These are phyloP conservation scores for Colletotrichum zoysiae DNA, from an alignment of 2,329 filamentous ascomycete genomes.

Conservation along the genomic window DNA sequence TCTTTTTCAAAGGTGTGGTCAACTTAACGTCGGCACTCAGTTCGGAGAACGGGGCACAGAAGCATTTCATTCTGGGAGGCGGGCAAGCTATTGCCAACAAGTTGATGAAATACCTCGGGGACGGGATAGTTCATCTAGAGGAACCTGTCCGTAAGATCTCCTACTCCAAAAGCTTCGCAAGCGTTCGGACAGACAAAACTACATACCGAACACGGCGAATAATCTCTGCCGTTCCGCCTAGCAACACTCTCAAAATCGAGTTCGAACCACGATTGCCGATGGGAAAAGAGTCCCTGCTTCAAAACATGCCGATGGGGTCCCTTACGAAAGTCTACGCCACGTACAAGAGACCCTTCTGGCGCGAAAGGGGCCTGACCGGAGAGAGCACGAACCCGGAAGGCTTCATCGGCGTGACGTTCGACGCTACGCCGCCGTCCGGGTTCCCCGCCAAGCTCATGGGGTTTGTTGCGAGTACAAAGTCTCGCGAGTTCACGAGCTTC, in stretches of 20 bases:
- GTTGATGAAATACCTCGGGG: constrained; percentile 22
- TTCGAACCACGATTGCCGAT: constrained; percentile 39
- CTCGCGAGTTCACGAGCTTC: constrained; percentile 35
- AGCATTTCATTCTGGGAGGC: constrained; percentile 35
- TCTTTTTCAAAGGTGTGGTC: constrained; percentile 32
- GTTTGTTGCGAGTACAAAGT: constrained; percentile 37
- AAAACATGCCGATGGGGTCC: constrained; percentile 40
- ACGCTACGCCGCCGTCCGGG: constrained; percentile 26
- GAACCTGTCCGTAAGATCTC: constrained; percentile 30
- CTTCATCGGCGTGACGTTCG: constrained; percentile 30
- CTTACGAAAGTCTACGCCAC: constrained; percentile 38
- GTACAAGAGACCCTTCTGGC: constrained; percentile 41
- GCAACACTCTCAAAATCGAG: constrained; percentile 33
- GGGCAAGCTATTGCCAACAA: constrained; percentile 38
- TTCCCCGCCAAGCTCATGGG: constrained; percentile 34
- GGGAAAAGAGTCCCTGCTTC: constrained; percentile 29
- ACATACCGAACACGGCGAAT: constrained; percentile 21
- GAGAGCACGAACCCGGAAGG: constrained; percentile 34
- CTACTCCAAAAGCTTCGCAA: constrained; percentile 28
- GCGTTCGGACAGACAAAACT: constrained; percentile 19
- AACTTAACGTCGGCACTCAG: constrained; percentile 25
- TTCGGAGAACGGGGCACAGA: constrained; percentile 33
- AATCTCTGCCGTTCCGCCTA: constrained; percentile 38
- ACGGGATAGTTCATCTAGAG: constrained; percentile 32
- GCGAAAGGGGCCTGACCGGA: constrained; percentile 35